Evolutionary conservation across 176 grass and related monocot genomes (phyloP), one percentile per base, ranked within the genome.

Genomic region (Aegilops sharonensis): DNA sequence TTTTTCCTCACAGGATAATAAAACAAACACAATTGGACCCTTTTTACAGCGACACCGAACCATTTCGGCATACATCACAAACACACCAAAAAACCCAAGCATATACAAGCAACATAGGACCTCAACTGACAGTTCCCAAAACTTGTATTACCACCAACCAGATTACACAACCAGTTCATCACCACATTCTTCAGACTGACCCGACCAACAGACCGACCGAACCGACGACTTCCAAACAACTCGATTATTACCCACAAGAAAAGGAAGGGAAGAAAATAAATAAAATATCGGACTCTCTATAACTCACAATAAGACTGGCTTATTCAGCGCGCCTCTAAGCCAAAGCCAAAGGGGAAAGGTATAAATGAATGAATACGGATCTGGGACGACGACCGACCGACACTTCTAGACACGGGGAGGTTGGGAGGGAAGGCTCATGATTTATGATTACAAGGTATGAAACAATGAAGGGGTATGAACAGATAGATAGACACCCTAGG

Each of bases 311-410:
- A 91, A 75, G 81, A 85, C 85, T 31, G 48, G 89, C 82, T 94
- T 94, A 94, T 92, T 95, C 63, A 89, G 79, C 72, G 56, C 66
- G 77, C 79, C 87, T 83, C 87, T 88, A 86, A 54, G 50, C 50
- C 50, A 54, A 54, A 75, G 73, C 72, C 74, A 82, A 88, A 42
- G 70, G 43, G 77, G 59, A 14, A 48, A 12, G 56, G 83, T 90
- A 89, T 92, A 88, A 97, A 97, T 89, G 85, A 94, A 97, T 84
- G 89, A 97, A 97, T 92, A 64, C 34, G 85, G 83, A 90, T 84
- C 80, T 72, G 84, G 78, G 75, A 73, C 70, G 40, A 54, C 50
- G 50, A 54, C 15, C 50, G 50, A 54, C 15, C 80, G 80, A 84
- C 75, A 66, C 86, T 72, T 72, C 69, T 85, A 70, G 61, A 85